A percentile compares a stretch with the other conserved stretches of the same genome.
Evolutionary conservation across 2,329 filamentous ascomycete species (phyloP).

Genomic region (Didymella arachidicola): DNA sequence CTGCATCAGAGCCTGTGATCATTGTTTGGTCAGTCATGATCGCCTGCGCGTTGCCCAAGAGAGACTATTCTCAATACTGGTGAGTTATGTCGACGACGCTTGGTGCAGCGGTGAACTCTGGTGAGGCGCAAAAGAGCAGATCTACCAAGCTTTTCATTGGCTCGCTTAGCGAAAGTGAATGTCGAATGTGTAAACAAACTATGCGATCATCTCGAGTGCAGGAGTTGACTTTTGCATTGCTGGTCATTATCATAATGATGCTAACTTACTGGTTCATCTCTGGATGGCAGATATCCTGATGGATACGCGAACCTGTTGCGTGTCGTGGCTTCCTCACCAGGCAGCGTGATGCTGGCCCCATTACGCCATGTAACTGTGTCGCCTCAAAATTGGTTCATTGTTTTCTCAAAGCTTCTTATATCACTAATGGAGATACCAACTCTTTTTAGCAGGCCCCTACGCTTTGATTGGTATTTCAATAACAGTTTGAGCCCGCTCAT

Average conservation of each 20-base stretch:
- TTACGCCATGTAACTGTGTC: not conserved
- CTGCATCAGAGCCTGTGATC: constrained; percentile 1
- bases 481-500: not conserved
- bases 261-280: not conserved
- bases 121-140: not conserved
- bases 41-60: not conserved
- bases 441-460: not conserved
- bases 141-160: constrained; percentile 4
- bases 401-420: not conserved
- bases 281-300: not conserved
- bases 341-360: not conserved
- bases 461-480: no score
- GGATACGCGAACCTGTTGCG: not conserved
- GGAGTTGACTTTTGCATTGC: not conserved
- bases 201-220: not conserved
- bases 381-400: not conserved
- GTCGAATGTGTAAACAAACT: not conserved
- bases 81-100: not conserved
- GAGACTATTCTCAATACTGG: not conserved
- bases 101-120: not conserved
- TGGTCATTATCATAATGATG: not conserved
- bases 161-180: constrained; percentile 12
- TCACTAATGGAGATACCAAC: not conserved
- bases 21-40: constrained; percentile 3
- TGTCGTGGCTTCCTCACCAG: not conserved